A percentile compares a stretch with the other conserved stretches of the same genome.
These are phyloP conservation scores for Penicillium fimorum DNA, from an alignment of 495 filamentous ascomycete genomes.

Conservation along the genomic window DNA sequence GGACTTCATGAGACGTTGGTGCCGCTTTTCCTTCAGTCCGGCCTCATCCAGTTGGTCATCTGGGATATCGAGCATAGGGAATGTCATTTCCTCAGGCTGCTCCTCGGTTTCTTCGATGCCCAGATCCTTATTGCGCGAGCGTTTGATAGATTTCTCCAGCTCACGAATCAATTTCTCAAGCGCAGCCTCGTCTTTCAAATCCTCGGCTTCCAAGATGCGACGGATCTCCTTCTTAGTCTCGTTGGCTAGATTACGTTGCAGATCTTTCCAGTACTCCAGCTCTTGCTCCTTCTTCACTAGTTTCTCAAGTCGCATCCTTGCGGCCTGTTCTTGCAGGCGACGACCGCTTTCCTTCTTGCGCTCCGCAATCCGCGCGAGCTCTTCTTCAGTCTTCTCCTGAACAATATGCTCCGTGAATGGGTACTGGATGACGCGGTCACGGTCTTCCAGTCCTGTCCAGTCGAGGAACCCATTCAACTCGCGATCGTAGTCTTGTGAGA, in stretches of 20 bases:
- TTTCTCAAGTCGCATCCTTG: constrained; percentile 93
- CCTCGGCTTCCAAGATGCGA: constrained; percentile 80
- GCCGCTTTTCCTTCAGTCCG: constrained; percentile 80
- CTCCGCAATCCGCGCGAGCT: constrained; percentile 83
- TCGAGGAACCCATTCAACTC: constrained; percentile 76
- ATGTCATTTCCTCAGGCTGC: constrained; percentile 71
- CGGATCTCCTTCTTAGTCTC: constrained; percentile 86
- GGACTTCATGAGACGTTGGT: constrained; percentile 87
- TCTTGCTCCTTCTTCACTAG: constrained; percentile 94
- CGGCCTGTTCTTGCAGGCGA: constrained; percentile 90
- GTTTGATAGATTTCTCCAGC: constrained; percentile 81
- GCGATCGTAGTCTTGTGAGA: constrained; percentile 75
- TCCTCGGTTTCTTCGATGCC: constrained; percentile 79
- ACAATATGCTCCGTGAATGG: constrained; percentile 89
- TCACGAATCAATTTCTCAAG: constrained; percentile 81
- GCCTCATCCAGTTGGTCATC: constrained; percentile 94
- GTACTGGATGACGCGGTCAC: constrained; percentile 85
- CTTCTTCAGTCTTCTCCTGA: constrained; percentile 87
- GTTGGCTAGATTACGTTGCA: constrained; percentile 64
- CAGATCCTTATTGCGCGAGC: constrained; percentile 87
- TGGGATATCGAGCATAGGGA: constrained; percentile 81
- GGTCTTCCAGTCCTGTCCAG: constrained; percentile 83
- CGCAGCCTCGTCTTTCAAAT: constrained; percentile 83
- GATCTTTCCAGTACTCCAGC: constrained; percentile 84
- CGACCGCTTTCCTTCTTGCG: constrained; percentile 89